Base-by-base conservation (phyloP, 768 basidiomycete species). In the Multifurca ochricompacta region DNA sequence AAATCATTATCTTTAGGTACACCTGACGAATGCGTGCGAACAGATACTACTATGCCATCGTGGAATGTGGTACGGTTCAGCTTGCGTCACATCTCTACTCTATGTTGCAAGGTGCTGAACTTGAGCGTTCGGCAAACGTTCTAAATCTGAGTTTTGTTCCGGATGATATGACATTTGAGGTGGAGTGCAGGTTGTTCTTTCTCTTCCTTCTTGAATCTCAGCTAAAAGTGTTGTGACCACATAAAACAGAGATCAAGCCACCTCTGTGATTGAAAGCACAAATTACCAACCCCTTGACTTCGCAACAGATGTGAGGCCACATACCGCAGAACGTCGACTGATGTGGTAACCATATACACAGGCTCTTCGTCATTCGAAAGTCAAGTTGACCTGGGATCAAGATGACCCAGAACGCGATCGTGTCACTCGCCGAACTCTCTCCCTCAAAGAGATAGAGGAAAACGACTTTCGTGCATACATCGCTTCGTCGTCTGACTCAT, bases 351-450 rank as follows among this genome's bases (percentile, higher is more conserved):
- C 11, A 8, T n/a, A 40, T n/a, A n/a, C 30, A n/a, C 14, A 97
- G 93, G 95, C 95, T 9, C 80, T 99, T 5, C 87, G 95, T 5
- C 94, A 98, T 67, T 99, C 96, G 13, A 96, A 92, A 74, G 95
- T 98, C 56, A 96, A 91, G 65, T 78, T 98, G 30, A 96, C 94
- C 4, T 99, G 96, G 96, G 96, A 99, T 61, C 90, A 93, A 51
- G 96, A 98, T 68, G 94, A 98, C 61, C 85, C 89, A 0, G 87
- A 93, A 64, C 85, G 95, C 36, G 78, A 76, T 53, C 82, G 81
- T 40, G 63, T 93, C 45, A 91, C 93, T 1, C 82, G 92, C 42
- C 85, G 92, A 19, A 73, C 74, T 1, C 73, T 96, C 37, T 81
- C 88, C 0, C 77, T 79, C 49, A 84, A 91, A 65, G 91, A 97